Base-by-base conservation (phyloP, 306 rosid species). In the Casuarina equisetifolia region DNA sequence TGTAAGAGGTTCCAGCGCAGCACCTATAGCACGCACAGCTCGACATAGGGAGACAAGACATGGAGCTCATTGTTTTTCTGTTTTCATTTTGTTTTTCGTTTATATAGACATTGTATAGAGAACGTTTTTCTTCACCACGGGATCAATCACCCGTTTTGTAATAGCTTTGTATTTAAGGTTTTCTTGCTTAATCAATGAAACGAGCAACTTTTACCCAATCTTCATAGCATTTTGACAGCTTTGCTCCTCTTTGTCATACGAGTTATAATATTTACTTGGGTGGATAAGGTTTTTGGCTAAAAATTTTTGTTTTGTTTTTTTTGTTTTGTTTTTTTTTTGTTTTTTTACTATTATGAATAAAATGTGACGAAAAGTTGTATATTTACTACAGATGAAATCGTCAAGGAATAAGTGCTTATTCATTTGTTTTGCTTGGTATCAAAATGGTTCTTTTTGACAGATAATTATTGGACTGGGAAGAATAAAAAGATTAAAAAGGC, bases 181-280 rank as follows among this genome's bases (percentile, higher is more conserved):
- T 25, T 25, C 32, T 25, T 25, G 32, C 32, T 25, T 25, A 25
- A 25, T 25, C 32, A 25, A 25, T 25, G 32, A 25, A 25, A 25
- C 32, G 32, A 25, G 32, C 32, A 25, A 25, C 32, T 25, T 25
- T 25, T 25, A 25, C 32, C 32, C 32, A 25, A 25, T 25, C 32
- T 25, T 25, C 32, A 25, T 25, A 25, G 32, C 32, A 25, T 25
- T 25, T 25, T 25, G 32, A 32, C 74, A 45, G 44, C 42, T 38
- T 20, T 4, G 71, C 74, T 74, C 43, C 53, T 57, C 32, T 55
- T 52, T 72, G 53, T 71, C 17, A 67, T 61, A 78, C 15, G 8
- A 25, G 32, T 66, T 36, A 13, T 66, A 16, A 39, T 16, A 66
- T 66, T 17, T 66, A 66, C 25, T 66, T 40, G 70, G 49, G 12